Conservation (phyloP, 1,139 yeast species). For the Yamadazyma kanchanaburiensis region DNA sequence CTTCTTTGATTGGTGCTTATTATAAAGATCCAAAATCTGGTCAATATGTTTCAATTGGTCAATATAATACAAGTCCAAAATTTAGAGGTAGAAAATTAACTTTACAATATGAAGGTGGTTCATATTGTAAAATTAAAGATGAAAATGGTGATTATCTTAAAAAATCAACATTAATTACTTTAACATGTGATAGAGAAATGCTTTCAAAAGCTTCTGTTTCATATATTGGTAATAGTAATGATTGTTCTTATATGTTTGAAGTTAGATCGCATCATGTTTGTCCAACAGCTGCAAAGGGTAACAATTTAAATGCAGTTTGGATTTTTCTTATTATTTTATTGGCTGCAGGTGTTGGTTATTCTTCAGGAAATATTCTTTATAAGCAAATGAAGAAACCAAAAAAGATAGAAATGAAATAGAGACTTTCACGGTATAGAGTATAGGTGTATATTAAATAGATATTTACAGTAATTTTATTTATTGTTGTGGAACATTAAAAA, state of each 20-base stretch:
- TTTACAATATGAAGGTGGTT: conserved; percentile 69
- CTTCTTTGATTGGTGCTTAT: conserved; percentile 61
- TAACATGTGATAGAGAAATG: conserved; percentile 79
- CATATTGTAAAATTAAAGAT: conserved; percentile 49
- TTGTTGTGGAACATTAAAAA: too few species aligned
- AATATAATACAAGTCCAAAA: conserved; percentile 53
- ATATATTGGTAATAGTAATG: conserved; percentile 67
- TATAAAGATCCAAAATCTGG: conserved; percentile 53
- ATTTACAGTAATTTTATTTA: too few species aligned
- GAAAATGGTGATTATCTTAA: conserved; percentile 41
- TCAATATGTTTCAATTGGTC: conserved; percentile 64
- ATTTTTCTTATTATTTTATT: conserved; percentile 52
- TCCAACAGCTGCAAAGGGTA: conserved; percentile 66
- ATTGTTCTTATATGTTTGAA: conserved; percentile 83
- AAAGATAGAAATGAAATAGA: conserved; percentile 1
- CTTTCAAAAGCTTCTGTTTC: conserved; percentile 63
- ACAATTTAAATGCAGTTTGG: conserved; percentile 58
- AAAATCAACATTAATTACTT: conserved; percentile 66
- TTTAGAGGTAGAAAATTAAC: conserved; percentile 72
- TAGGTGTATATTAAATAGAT: not conserved
- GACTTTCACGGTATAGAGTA: not conserved
- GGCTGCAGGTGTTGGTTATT: conserved; percentile 53
- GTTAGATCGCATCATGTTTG: conserved; percentile 86
- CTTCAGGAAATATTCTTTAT: conserved; percentile 54
- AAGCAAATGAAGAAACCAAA: conserved; percentile 16